Evolutionary conservation across 441 rosid genomes (phyloP), one percentile per base, ranked within the genome.

Genomic region (Corymbia citriodora): DNA sequence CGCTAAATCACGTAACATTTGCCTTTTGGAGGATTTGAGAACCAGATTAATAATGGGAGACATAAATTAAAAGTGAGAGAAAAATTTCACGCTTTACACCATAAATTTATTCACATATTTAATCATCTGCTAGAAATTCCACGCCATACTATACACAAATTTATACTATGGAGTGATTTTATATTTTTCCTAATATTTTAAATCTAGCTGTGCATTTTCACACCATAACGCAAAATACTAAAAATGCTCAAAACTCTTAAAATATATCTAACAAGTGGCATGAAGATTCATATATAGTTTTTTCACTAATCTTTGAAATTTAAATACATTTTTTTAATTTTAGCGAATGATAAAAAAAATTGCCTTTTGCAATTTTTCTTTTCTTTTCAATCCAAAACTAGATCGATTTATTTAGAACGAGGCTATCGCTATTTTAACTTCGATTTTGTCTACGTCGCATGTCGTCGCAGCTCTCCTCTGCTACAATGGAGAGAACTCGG

Each of bases 181-280:
- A 68, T 31, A n/a, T 31, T 15, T 68, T n/a, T 15, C 36, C 17
- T 63, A 23, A 23, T 1, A 4, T 59, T 59, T 25, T 25, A n/a
- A 65, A n/a, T 65, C 40, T 65, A 2, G 3, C 15, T 17, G 33
- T 31, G 9, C 74, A 65, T 68, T n/a, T 31, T 68, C 2, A 16
- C 1, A 1, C 2, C 4, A 0, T 18, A 68, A 68, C 2, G 33
- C 33, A 33, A 33, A 33, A 33, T 33, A 33, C 33, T 33, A 33
- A 31, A 68, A 68, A 68, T 68, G 40, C 3, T 68, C 7, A 8
- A 31, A 68, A 16, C 1, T n/a, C 6, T 68, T 59, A 59, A 59
- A 59, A 59, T 59, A 25, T 25, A 25, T 59, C 25, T 59, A 59
- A 10, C 1, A 2, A 16, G 23, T 1, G 74, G 33, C 11, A 31